Evolutionary conservation across 768 basidiomycete genomes (phyloP).

Genomic region (Ramaria sp.): DNA sequence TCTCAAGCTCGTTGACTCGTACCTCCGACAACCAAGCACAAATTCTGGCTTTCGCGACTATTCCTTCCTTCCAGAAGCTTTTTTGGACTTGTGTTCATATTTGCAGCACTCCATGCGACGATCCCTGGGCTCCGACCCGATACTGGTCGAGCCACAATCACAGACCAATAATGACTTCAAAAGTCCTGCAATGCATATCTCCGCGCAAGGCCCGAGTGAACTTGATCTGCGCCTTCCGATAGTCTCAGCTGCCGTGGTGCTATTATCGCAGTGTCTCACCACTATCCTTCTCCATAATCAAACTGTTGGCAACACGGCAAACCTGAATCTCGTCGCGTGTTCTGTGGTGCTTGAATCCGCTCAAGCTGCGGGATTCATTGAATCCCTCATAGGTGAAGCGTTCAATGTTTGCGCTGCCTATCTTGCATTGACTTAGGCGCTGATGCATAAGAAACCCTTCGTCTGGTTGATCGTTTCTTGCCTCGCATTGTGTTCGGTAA

Average conservation of each 20-base stretch:
- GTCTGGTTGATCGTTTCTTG: conserved; percentile 67
- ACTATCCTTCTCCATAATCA: conserved; percentile 49
- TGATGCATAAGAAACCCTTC: conserved; percentile 47
- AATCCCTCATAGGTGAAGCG: conserved; percentile 46
- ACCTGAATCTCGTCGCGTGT: background rate
- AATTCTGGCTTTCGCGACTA: background rate
- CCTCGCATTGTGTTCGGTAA: conserved; percentile 79
- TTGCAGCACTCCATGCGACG: conserved; percentile 40
- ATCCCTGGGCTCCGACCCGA: conserved; percentile 25
- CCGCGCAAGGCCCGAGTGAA: conserved; percentile 24
- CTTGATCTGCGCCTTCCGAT: conserved; percentile 66
- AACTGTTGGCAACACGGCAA: conserved; percentile 13
- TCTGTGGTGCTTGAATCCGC: conserved; percentile 9
- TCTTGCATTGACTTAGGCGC: background rate
- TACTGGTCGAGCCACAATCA: background rate
- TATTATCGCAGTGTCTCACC: conserved; percentile 66
- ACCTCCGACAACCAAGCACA: conserved; percentile 40
- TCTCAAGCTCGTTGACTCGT: conserved; percentile 79
- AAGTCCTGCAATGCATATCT: background rate
- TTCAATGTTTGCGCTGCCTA: conserved; percentile 2
- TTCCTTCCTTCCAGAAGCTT: conserved; percentile 47
- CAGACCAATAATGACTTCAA: background rate
- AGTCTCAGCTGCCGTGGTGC: conserved; percentile 67
- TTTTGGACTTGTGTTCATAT: conserved; percentile 52
- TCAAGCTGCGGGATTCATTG: conserved; percentile 36